A percentile compares a stretch with the other conserved stretches of the same genome.
Conservation (phyloP, 202 grass and related monocot species). For the Alloteropsis angusta region DNA sequence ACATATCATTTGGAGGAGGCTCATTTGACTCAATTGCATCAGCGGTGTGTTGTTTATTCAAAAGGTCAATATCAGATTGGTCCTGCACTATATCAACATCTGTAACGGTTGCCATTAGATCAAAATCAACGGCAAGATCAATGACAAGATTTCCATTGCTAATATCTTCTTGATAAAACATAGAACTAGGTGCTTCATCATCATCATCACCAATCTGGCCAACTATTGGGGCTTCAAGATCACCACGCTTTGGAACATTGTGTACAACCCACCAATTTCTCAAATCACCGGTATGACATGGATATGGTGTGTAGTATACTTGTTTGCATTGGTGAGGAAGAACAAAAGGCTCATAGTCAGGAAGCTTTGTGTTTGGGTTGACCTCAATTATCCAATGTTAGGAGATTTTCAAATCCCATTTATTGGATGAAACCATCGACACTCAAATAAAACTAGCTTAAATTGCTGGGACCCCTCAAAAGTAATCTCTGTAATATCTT, state of each 20-base stretch:
- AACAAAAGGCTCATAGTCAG: neutral
- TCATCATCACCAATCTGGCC: no score
- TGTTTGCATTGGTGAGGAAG: neutral
- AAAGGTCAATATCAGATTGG: neutral
- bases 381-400: neutral
- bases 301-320: constrained; percentile 1
- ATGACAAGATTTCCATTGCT: neutral
- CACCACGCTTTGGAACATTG: neutral
- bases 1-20: no score
- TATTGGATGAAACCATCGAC: neutral
- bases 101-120: no score
- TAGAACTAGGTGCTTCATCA: neutral
- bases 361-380: neutral
- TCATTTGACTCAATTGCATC: neutral
- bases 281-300: neutral
- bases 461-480: neutral
- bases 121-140: no score
- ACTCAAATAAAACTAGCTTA: neutral
- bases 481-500: neutral
- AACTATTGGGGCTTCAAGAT: neutral
- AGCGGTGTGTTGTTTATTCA: neutral
- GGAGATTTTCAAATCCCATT: neutral
- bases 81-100: neutral
- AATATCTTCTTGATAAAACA: neutral
- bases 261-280: neutral